Percentiles rank a stretch among this genome's conserved stretches.
These are phyloP conservation scores for Basipetospora sp. DNA, from an alignment of 2,329 filamentous ascomycete species.

Conservation along the genomic window DNA sequence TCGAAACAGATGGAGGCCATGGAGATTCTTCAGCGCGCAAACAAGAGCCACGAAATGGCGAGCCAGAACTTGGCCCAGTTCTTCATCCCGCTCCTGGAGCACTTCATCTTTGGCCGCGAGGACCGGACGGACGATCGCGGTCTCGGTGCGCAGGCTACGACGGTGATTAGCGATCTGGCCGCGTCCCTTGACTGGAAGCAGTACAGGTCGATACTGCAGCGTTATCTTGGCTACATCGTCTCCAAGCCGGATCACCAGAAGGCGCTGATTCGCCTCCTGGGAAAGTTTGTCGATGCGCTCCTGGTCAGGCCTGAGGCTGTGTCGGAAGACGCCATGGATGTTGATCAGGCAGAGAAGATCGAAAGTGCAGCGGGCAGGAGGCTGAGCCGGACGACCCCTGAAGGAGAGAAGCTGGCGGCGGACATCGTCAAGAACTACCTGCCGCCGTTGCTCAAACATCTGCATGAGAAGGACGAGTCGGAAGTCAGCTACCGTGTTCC, in stretches of 20 bases:
- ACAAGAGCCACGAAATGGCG: conserved; percentile 47
- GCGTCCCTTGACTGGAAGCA: conserved; percentile 77
- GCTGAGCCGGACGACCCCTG: conserved; percentile 53
- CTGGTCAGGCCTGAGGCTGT: conserved; percentile 29
- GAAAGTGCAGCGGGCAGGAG: conserved; percentile 24
- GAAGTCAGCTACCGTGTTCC: conserved; percentile 87
- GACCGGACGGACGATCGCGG: conserved; percentile 67
- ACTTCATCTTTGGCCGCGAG: conserved; percentile 75
- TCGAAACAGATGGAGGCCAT: conserved; percentile 75
- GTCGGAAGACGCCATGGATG: conserved; percentile 25
- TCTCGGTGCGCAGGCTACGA: conserved; percentile 72
- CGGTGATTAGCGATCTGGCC: conserved; percentile 60
- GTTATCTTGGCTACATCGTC: conserved; percentile 70
- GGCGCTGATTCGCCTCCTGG: conserved; percentile 67
- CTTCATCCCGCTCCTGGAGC: conserved; percentile 81
- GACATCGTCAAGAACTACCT: conserved; percentile 65
- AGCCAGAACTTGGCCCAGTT: conserved; percentile 72
- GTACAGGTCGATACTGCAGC: conserved; percentile 68
- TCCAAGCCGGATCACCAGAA: conserved; percentile 74
- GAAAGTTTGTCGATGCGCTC: conserved; percentile 66
- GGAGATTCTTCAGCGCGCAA: conserved; percentile 57
- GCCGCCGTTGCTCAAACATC: conserved; percentile 64
- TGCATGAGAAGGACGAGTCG: conserved; percentile 88
- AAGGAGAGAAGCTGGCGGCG: conserved; percentile 48
- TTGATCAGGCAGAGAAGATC: conserved; percentile 17